Evolutionary conservation across 2,329 filamentous ascomycete genomes (phyloP).

Genomic region (Teratosphaeria epicoccoides): DNA sequence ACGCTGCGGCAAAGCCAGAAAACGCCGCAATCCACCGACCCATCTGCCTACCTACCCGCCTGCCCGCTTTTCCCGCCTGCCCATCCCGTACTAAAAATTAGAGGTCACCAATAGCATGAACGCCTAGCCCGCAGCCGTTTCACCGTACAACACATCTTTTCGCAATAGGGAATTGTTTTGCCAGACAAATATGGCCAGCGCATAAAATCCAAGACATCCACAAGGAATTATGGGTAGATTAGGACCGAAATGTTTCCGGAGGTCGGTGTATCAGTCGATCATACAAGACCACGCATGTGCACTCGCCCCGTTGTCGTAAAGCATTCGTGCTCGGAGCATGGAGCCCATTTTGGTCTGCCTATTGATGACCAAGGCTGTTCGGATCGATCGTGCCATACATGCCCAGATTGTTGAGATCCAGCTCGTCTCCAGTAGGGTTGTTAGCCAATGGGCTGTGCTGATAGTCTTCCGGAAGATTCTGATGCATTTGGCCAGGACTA

Average conservation of each 20-base stretch:
- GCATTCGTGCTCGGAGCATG: neutral
- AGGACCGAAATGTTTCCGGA: neutral
- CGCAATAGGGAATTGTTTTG: neutral
- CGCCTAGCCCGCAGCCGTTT: neutral
- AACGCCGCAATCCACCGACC: neutral
- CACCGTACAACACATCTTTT: neutral
- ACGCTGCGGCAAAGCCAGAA: neutral
- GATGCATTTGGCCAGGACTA: slow-evolving; percentile 26
- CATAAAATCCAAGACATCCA: neutral
- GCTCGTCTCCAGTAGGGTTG: slow-evolving; percentile 17
- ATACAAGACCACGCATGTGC: neutral
- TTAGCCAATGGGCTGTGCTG: slow-evolving; percentile 27
- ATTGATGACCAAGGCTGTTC: slow-evolving; percentile 21
- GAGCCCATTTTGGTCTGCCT: neutral
- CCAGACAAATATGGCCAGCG: neutral
- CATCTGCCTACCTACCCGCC: neutral
- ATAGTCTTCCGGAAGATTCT: slow-evolving; percentile 23
- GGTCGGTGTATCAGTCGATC: neutral
- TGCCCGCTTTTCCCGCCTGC: too few relatives aligned
- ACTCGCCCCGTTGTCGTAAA: neutral
- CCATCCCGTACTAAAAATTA: slow-evolving; percentile 1
- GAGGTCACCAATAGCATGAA: neutral
- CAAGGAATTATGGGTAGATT: slow-evolving; percentile 1
- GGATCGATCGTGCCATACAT: slow-evolving; percentile 40
- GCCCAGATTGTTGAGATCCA: slow-evolving; percentile 37